Conservation (phyloP, 768 basidiomycete species). For the Dendrothele bispora region DNA sequence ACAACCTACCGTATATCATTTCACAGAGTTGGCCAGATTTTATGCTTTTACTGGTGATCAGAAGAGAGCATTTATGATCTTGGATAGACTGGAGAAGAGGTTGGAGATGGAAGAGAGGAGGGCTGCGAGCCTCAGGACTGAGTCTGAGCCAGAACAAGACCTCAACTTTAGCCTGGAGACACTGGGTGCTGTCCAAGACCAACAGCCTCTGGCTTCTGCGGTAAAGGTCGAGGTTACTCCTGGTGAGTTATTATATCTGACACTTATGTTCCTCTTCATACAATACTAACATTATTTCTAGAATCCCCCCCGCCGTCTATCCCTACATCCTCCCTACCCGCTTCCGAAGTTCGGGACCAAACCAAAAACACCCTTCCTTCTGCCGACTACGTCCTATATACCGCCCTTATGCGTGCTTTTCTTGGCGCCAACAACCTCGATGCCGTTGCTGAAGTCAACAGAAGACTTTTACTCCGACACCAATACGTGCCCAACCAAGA, state of each 20-base stretch:
- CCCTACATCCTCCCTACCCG: background rate
- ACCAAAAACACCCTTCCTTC: conserved; percentile 1
- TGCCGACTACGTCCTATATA: background rate
- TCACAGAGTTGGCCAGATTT: conserved; percentile 3
- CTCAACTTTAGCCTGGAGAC: background rate
- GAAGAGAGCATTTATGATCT: background rate
- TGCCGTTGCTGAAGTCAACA: too few species aligned
- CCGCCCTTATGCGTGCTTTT: conserved; percentile 7
- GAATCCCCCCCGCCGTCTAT: background rate
- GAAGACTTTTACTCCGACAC: too few species aligned
- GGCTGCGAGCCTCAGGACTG: too few species aligned
- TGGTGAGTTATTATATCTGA: too few species aligned
- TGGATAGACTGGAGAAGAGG: conserved; percentile 3
- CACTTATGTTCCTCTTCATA: too few species aligned
- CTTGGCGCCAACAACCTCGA: too few species aligned
- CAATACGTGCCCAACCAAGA: too few species aligned
- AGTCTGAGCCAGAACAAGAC: too few species aligned
- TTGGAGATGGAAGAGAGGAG: background rate
- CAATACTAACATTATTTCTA: background rate
- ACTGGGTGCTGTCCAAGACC: background rate
- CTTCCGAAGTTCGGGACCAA: background rate
- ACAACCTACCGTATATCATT: conserved; percentile 6
- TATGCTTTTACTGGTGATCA: conserved; percentile 3
- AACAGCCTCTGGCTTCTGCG: background rate
- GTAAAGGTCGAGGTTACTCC: background rate